Conservation (phyloP, 305 asterid genomes). For the Fraxinus xanthoxyloides region DNA sequence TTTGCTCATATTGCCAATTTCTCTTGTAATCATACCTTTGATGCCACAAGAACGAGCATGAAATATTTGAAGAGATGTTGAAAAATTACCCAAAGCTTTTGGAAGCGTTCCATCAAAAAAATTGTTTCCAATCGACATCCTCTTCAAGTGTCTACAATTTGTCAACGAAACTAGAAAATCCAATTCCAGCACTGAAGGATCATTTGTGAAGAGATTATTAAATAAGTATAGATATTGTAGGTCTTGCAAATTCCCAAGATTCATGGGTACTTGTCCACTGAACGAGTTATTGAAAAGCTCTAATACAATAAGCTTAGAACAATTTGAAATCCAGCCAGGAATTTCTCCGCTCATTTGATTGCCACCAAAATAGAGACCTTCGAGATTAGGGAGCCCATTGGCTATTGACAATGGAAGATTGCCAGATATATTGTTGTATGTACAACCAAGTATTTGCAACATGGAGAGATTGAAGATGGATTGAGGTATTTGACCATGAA, state of each 20-base stretch:
- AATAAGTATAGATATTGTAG: background rate
- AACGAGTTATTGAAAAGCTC: background rate
- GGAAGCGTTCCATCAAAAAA: background rate
- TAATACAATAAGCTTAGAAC: background rate
- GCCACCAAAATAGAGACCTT: background rate
- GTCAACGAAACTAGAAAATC: background rate
- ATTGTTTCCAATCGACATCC: background rate
- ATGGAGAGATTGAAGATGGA: background rate
- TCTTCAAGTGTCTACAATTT: background rate
- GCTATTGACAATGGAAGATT: background rate
- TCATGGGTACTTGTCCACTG: background rate
- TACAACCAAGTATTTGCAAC: background rate
- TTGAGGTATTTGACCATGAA: background rate
- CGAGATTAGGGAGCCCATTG: background rate
- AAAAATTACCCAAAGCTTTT: background rate
- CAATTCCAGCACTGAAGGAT: background rate
- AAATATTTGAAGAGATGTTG: background rate
- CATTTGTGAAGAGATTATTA: background rate
- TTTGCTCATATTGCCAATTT: conserved; percentile 9
- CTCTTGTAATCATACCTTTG: background rate
- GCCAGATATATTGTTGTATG: background rate
- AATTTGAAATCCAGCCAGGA: background rate
- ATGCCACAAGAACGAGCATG: accelerated
- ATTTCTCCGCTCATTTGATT: background rate
- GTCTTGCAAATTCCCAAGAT: background rate